These are phyloP conservation scores for Geranium brycei DNA, from an alignment of 345 rosid genomes.

Conservation along the genomic window DNA sequence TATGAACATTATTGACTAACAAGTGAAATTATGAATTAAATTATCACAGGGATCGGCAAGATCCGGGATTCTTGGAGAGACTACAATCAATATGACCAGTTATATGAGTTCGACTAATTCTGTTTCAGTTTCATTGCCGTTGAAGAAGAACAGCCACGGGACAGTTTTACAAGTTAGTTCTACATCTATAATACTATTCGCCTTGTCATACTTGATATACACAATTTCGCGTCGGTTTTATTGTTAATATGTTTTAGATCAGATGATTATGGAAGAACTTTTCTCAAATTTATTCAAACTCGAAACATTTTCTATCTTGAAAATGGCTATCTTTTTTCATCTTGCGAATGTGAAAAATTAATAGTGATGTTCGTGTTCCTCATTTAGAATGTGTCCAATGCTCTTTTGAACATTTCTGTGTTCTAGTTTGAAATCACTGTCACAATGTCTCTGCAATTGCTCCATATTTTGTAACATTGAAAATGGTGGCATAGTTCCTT, in stretches of 20 bases:
- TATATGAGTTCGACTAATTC: constrained; percentile 23
- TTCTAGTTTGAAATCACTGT: not conserved
- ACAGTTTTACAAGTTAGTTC: constrained; percentile 43
- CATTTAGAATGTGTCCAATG: not conserved
- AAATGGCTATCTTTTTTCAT: not conserved
- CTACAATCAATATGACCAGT: constrained; percentile 26
- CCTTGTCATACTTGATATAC: no score
- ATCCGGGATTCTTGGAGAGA: constrained; percentile 54
- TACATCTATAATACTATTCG: not conserved
- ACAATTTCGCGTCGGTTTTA: no score
- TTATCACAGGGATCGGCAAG: constrained; percentile 36
- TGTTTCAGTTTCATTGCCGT: constrained; percentile 34
- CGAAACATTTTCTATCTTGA: no score
- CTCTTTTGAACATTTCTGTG: not conserved
- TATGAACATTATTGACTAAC: not conserved
- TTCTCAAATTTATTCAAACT: not conserved
- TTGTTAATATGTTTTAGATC: not conserved
- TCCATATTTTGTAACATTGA: not conserved
- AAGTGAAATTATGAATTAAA: not conserved
- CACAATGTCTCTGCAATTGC: not conserved
- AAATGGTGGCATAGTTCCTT: not conserved
- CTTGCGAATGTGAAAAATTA: not conserved
- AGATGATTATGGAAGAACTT: not conserved
- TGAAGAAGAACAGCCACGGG: constrained; percentile 37
- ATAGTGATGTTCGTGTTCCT: not conserved